Evolutionary conservation across 139 green algal species (phyloP).

Genomic region (Chlamydomonas asymmetrica): DNA sequence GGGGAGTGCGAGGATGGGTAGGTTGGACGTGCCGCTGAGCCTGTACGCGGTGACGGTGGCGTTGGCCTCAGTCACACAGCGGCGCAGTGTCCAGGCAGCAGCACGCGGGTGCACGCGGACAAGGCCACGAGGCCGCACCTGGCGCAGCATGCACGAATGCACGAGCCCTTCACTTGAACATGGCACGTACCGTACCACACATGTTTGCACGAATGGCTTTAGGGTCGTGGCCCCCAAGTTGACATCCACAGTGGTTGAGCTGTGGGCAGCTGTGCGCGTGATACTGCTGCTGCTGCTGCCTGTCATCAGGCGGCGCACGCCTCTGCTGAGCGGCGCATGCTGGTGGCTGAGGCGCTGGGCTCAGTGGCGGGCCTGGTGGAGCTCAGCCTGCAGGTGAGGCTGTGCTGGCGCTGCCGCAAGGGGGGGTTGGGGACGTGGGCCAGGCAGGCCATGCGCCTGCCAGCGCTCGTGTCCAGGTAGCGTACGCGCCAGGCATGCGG

Average conservation of each 20-base stretch:
- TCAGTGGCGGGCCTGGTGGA: slow-evolving; percentile 18
- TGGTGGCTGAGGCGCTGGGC: slow-evolving; percentile 36
- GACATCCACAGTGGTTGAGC: background rate
- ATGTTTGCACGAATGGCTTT: background rate
- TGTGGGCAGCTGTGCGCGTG: background rate
- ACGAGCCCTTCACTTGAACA: background rate
- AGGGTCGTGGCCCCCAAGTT: background rate
- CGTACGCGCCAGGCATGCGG: too few relatives aligned
- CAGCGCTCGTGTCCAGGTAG: too few relatives aligned
- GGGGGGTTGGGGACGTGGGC: too few relatives aligned
- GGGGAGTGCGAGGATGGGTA: background rate
- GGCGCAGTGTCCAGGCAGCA: too few relatives aligned
- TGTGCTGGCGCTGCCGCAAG: too few relatives aligned
- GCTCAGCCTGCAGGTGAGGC: too few relatives aligned
- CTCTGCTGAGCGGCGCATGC: slow-evolving; percentile 28
- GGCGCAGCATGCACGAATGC: background rate
- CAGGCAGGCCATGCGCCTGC: too few relatives aligned
- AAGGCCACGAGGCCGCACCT: too few relatives aligned
- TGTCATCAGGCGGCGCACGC: slow-evolving; percentile 17
- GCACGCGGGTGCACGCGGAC: too few relatives aligned
- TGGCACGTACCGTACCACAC: background rate
- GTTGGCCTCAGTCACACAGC: too few relatives aligned
- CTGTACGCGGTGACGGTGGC: too few relatives aligned
- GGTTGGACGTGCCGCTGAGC: too few relatives aligned
- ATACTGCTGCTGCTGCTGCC: background rate